Evolutionary conservation across 768 basidiomycete genomes (phyloP), one percentile per base, ranked within the genome.

Genomic region (Calocera cornea): DNA sequence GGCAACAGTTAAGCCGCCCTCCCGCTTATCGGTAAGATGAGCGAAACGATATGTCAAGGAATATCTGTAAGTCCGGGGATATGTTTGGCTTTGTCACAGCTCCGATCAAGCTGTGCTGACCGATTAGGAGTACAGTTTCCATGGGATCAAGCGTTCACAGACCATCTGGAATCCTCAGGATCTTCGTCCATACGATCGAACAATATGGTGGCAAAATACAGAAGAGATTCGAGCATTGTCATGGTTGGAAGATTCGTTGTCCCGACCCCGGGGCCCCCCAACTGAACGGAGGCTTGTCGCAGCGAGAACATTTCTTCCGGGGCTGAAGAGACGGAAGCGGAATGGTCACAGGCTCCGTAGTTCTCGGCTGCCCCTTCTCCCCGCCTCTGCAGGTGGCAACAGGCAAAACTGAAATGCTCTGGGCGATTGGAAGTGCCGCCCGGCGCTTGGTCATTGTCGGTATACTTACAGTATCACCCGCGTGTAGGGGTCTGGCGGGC

Each of bases 261-360:
- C 2, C 54, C 54, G 54, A 8, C 10, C 54, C 14, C 54, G 10
- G 54, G 31, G 19, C 16, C 54, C 54, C 54, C 54, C 49, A 50
- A 11, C 10, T n/a, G 22, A 50, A 50, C 49, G 54, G 54, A 60
- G 31, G 19, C 44, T 47, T 33, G 24, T 60, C 54, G 19, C 27
- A 5, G 27, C 14, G 54, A 60, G 54, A 60, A 60, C 54, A 2
- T 60, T 60, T 60, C 54, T 60, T 60, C 54, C 54, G 54, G 10
- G 31, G 54, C 54, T 60, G 27, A 60, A 22, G 54, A 5, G 54
- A 60, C 54, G 54, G 54, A 60, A 60, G 54, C 54, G 54, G 54
- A 60, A 60, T 14, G 54, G 54, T 60, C 54, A 60, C 54, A 60
- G 54, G 54, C 54, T 31, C 54, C 49, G 12, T 8, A 10, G 14